A percentile compares a stretch with the other conserved stretches of the same genome.
These are phyloP conservation scores for Yamadazyma jaroonii DNA, from an alignment of 1,139 yeast species.

Conservation along the genomic window DNA sequence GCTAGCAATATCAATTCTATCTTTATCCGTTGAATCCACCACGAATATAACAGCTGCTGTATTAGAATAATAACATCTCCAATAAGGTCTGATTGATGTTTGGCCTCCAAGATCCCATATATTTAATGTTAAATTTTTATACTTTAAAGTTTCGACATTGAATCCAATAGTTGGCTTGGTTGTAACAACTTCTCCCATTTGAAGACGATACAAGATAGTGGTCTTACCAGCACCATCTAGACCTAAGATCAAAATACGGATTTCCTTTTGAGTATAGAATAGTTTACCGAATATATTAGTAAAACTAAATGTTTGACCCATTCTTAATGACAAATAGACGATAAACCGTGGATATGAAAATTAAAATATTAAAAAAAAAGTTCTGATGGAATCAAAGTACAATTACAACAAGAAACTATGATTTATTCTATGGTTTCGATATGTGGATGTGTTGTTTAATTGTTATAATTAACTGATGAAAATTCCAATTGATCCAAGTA, in stretches of 20 bases:
- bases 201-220: conserved; percentile 86
- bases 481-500: background rate
- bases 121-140: conserved; percentile 86
- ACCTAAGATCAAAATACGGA: conserved; percentile 87
- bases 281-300: conserved; percentile 73
- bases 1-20: conserved; percentile 82
- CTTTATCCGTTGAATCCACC: conserved; percentile 95
- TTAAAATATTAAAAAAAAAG: no score
- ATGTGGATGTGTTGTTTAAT: background rate
- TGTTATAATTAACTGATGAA: background rate
- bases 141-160: conserved; percentile 90
- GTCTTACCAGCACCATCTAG: conserved; percentile 98
- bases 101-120: conserved; percentile 96
- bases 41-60: conserved; percentile 96
- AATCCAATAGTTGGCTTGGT: conserved; percentile 97
- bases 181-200: conserved; percentile 90
- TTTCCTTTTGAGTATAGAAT: conserved; percentile 90
- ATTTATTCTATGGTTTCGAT: background rate
- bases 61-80: conserved; percentile 96
- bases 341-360: no score
- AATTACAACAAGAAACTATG: background rate
- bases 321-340: conserved; percentile 16
- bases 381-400: no score
- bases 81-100: conserved; percentile 93
- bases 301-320: conserved; percentile 84